Conservation (phyloP, 1,284 basidiomycete species). For the Apiotrichum siamense region DNA sequence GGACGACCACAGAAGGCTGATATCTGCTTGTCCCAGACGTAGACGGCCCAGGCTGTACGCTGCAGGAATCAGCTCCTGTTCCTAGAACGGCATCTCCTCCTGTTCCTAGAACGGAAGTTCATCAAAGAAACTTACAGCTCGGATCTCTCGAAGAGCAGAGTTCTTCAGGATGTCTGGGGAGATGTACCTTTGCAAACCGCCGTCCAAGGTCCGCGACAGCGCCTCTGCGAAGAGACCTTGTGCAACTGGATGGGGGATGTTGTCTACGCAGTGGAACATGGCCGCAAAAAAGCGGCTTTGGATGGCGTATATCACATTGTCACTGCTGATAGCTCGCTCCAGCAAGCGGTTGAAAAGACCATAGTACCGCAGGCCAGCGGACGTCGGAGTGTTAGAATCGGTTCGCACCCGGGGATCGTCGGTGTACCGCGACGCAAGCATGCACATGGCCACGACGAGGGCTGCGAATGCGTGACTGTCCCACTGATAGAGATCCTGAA, state of each 20-base stretch:
- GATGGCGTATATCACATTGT: constrained; percentile 18
- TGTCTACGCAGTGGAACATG: constrained; percentile 20
- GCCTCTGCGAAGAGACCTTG: constrained; percentile 13
- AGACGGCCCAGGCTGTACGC: constrained; percentile 15
- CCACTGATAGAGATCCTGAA: constrained; percentile 7
- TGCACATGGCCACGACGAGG: constrained; percentile 14
- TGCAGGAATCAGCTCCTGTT: not conserved
- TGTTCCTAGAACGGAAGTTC: too few species aligned
- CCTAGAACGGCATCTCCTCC: too few species aligned
- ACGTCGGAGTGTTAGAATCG: constrained; percentile 8
- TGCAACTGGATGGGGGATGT: constrained; percentile 18
- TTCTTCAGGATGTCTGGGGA: not conserved
- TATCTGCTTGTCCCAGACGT: constrained; percentile 16
- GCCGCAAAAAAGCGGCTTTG: constrained; percentile 17
- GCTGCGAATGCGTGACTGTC: constrained; percentile 10
- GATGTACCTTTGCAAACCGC: constrained; percentile 10
- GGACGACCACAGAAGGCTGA: constrained; percentile 13
- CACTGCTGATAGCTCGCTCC: constrained; percentile 10
- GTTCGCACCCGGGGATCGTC: constrained; percentile 5
- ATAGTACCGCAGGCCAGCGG: constrained; percentile 12
- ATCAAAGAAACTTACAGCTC: constrained; percentile 7
- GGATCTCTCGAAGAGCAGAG: constrained; percentile 7
- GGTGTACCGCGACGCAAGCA: constrained; percentile 12
- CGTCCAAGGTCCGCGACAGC: constrained; percentile 6
- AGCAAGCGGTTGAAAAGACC: constrained; percentile 15